Base-by-base conservation (phyloP, 2,329 filamentous ascomycete species). In the Aspergillus melleus region DNA sequence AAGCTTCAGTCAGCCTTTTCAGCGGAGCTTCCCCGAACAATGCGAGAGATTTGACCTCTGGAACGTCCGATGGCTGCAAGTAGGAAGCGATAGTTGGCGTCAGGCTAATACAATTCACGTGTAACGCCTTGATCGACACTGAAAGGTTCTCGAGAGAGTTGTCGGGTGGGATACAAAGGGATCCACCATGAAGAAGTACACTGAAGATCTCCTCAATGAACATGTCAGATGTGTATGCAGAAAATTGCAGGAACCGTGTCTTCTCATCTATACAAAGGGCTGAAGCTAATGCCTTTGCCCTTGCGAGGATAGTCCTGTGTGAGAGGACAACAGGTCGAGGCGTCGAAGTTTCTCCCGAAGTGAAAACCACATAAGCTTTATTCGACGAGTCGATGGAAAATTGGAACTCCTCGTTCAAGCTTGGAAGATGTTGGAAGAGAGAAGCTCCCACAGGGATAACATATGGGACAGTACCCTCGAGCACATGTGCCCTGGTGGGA, bases 91-190 rank as follows among this genome's bases (percentile, higher is more conserved):
- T 39, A 3, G 68, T 76, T 55, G 70, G 74, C 58, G 65, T 79
- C 68, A 69, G 74, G 66, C 65, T 80, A 58, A 62, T 66, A 65
- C 52, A 68, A 67, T 65, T 72, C 63, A 66, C 69, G 19, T 69
- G 65, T 32, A 58, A 78, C 47, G 16, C 76, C 59, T 59, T 77
- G 61, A 88, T 78, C 0, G 83, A 78, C 0, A 82, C 79, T 0
- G 85, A 85, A 68, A 88, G 79, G 64, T 83, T 81, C 0, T 76
- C 77, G 74, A 78, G 80, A 12, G 82, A 77, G 47, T 75, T 64
- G 64, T 79, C 68, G 53, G 75, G 74, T 0, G 80, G 79, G 2
- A 83, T 77, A 57, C 80, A 83, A 14, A 83, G 65, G 42, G 77
- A 79, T 4, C 80, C 81, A 44, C 81, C 80, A 29, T 72, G 65